phyloP scores from a whole-genome alignment of 345 rosid genomes.

The Anacardium occidentale region DNA sequence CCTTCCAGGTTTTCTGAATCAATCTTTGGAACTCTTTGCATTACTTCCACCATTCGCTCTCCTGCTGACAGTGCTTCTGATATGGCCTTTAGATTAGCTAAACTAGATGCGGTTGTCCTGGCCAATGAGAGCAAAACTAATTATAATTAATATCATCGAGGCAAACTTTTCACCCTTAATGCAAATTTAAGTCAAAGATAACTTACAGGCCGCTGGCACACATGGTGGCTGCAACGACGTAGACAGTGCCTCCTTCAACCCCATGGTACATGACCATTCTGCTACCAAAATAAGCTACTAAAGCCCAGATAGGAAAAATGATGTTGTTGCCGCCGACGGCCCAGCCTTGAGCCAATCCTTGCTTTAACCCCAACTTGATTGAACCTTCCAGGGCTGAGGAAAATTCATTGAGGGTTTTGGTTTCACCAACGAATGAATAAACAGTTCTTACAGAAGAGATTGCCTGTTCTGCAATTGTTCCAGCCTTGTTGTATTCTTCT shows the following conservation, averaged over 20 bases:
- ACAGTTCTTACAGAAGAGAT: slow-evolving; percentile 78
- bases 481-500: slow-evolving; percentile 74
- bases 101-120: slow-evolving; percentile 59
- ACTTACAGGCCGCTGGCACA: slow-evolving; percentile 72
- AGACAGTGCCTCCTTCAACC: slow-evolving; percentile 64
- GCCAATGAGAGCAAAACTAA: background rate
- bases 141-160: too few species aligned
- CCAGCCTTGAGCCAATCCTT: slow-evolving; percentile 66
- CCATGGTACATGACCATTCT: slow-evolving; percentile 77
- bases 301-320: slow-evolving; percentile 61
- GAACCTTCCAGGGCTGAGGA: slow-evolving; percentile 55
- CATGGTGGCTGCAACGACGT: slow-evolving; percentile 48
- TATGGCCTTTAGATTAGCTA: slow-evolving; percentile 63
- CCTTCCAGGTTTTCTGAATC: slow-evolving; percentile 58
- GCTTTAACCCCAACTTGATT: slow-evolving; percentile 56
- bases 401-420: slow-evolving; percentile 51
- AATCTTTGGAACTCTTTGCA: slow-evolving; percentile 63
- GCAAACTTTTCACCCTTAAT: background rate
- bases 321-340: slow-evolving; percentile 68
- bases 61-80: slow-evolving; percentile 65
- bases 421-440: slow-evolving; percentile 67
- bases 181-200: background rate
- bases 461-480: slow-evolving; percentile 67
- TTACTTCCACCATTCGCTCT: slow-evolving; percentile 55
- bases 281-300: slow-evolving; percentile 64